Percentiles rank a stretch among this genome's conserved stretches.
phyloP scores from a whole-genome alignment of 169 alveolate species.

The Eimeria acervulina region DNA sequence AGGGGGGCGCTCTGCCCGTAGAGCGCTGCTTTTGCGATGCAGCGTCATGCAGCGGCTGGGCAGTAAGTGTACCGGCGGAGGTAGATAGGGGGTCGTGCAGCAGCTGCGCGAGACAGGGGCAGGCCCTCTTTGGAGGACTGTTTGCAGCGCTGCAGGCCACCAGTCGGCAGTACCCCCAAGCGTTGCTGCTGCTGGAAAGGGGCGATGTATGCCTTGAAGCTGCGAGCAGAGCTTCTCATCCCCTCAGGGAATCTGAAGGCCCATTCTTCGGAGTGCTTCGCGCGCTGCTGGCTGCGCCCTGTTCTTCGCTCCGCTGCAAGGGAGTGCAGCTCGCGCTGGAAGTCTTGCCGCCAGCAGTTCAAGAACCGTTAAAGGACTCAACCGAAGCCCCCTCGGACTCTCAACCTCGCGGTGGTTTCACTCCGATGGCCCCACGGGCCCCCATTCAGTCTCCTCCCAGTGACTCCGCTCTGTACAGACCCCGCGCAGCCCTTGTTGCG shows the following conservation, averaged over 20 bases:
- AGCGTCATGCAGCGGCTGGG: constrained; percentile 21
- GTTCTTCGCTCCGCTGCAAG: neutral
- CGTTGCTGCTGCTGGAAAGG: neutral
- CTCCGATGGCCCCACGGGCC: neutral
- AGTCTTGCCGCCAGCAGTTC: neutral
- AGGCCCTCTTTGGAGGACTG: constrained; percentile 30
- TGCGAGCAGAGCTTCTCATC: neutral
- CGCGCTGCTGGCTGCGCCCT: neutral
- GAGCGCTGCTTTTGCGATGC: neutral
- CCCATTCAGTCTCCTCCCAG: neutral
- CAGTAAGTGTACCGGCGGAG: neutral
- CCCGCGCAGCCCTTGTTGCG: constrained; percentile 43
- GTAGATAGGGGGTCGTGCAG: constrained; percentile 25
- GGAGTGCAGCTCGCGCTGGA: constrained; percentile 11
- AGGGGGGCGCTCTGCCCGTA: neutral
- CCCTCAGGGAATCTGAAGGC: constrained; percentile 7
- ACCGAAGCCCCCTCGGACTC: neutral
- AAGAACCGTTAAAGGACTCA: neutral
- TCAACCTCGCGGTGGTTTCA: neutral
- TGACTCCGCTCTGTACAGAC: neutral
- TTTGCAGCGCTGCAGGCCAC: constrained; percentile 59
- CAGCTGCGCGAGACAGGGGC: constrained; percentile 50
- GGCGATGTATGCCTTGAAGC: neutral
- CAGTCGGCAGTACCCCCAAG: constrained; percentile 37
- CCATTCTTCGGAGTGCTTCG: constrained; percentile 16